Base-by-base conservation (phyloP, 768 basidiomycete species). In the Coprinopsis marcescibilis region DNA sequence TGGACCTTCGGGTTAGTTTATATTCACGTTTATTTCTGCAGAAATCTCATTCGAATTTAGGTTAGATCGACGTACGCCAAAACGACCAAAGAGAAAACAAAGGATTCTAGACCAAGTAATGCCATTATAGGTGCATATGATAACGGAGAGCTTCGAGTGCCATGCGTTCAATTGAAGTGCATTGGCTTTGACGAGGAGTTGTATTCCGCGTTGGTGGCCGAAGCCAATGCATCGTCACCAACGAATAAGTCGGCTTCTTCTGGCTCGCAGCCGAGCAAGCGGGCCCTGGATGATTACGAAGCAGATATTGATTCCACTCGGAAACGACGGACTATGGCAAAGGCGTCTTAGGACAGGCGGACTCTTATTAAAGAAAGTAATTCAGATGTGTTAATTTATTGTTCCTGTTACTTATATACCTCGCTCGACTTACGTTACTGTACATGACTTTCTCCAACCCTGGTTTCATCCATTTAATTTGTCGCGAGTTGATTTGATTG, bases 111-210 rank as follows among this genome's bases (percentile, higher is more conserved):
- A 20, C 52, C 65, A 21, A 45, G 60, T 1, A 59, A 66, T 24
- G 60, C 59, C 8, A 69, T 76, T 20, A 48, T 57, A n/a, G 52
- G 55, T n/a, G 65, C 67, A n/a, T 80, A 78, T 57, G 63, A 73
- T 41, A 46, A 52, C 13, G 76, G 76, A 14, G 52, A 64, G 43
- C 60, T 72, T 15, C 55, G 52, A 10, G 73, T 74, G 8, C 76
- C 76, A 4, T 79, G 77, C 52, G 72, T 78, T 36, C 64, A 65
- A 36, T 60, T 80, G 25, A 62, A 67, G 44, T 77, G 70, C 52
- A 56, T 72, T 17, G 65, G 60, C 27, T 79, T 74, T 56, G 68
- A 76, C 52, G 58, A 67, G 12, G 58, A 57, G 23, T 63, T 80
- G 11, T 68, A 65, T 49, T 47, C 49, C 2, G 64, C 61, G 3